A percentile compares a stretch with the other conserved stretches of the same genome.
phyloP scores from a whole-genome alignment of 2,329 filamentous ascomycete species.

The Neocatenulostroma microsporum region DNA sequence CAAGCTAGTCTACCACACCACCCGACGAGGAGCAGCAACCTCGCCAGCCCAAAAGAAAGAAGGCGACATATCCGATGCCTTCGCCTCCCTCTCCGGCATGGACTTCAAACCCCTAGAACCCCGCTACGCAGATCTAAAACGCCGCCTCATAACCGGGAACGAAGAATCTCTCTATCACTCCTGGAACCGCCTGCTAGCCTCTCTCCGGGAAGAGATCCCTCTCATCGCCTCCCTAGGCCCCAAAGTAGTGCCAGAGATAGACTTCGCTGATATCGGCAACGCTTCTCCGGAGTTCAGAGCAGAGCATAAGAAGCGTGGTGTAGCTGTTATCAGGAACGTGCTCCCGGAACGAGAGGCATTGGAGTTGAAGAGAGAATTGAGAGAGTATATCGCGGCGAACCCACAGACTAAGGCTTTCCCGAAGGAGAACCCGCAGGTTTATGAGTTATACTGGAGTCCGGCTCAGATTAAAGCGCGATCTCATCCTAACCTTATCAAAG shows the following conservation, averaged over 20 bases:
- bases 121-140: slow-evolving; percentile 41
- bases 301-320: slow-evolving; percentile 51
- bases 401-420: slow-evolving; percentile 43
- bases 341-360: slow-evolving; percentile 38
- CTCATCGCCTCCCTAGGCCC: slow-evolving; percentile 37
- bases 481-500: slow-evolving; percentile 40
- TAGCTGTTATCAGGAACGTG: slow-evolving; percentile 42
- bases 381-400: slow-evolving; percentile 40
- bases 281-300: slow-evolving; percentile 49
- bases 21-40: too few species aligned
- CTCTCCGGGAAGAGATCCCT: slow-evolving; percentile 38
- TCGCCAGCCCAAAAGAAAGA: slow-evolving; percentile 42
- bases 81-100: slow-evolving; percentile 42
- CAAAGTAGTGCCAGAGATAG: slow-evolving; percentile 39
- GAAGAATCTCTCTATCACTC: slow-evolving; percentile 42
- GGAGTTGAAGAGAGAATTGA: slow-evolving; percentile 38
- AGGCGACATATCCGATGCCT: slow-evolving; percentile 45
- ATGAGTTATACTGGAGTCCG: slow-evolving; percentile 45
- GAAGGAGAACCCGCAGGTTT: slow-evolving; percentile 42
- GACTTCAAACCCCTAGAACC: slow-evolving; percentile 38
- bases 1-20: too few species aligned
- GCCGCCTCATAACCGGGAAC: slow-evolving; percentile 36
- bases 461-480: slow-evolving; percentile 41
- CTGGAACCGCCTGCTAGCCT: slow-evolving; percentile 40
- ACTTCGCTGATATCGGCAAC: slow-evolving; percentile 39